Conservation (phyloP, 495 filamentous ascomycete species). For the Lophiotrema nucula region DNA sequence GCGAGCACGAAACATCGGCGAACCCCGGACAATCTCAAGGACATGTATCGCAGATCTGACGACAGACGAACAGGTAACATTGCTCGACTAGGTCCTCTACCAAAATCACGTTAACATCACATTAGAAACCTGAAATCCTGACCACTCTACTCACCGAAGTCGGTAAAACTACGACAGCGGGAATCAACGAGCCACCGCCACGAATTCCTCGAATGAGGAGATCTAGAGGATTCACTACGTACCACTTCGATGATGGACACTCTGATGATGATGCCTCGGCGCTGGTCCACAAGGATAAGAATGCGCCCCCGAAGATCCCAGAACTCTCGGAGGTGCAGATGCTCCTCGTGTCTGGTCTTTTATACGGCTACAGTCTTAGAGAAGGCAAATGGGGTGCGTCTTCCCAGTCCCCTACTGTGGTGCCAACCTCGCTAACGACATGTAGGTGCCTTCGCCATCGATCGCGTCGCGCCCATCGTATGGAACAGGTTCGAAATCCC, state of each 20-base stretch:
- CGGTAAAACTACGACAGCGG: not conserved
- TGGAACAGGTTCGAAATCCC: not conserved
- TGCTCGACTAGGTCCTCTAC: not conserved
- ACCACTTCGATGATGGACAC: not conserved
- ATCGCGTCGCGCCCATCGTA: not conserved
- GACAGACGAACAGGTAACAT: not conserved
- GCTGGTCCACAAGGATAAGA: not conserved
- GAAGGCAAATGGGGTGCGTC: constrained; percentile 2
- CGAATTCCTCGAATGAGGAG: not conserved
- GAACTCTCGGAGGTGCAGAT: not conserved
- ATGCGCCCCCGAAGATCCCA: not conserved
- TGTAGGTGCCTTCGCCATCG: not conserved
- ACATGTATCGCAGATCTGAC: not conserved
- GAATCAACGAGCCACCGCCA: not conserved
- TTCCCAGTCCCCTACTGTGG: not conserved
- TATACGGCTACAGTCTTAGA: not conserved
- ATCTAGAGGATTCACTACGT: not conserved
- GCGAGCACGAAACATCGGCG: not conserved
- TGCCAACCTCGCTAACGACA: not conserved
- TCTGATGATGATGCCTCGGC: not conserved
- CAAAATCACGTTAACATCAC: not conserved
- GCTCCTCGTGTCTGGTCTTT: not conserved
- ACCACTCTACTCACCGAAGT: not conserved
- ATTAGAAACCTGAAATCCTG: not conserved
- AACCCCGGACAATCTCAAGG: not conserved